These are phyloP conservation scores for Sporobolomyces pararoseus DNA, from an alignment of 768 basidiomycete species.

Conservation along the genomic window DNA sequence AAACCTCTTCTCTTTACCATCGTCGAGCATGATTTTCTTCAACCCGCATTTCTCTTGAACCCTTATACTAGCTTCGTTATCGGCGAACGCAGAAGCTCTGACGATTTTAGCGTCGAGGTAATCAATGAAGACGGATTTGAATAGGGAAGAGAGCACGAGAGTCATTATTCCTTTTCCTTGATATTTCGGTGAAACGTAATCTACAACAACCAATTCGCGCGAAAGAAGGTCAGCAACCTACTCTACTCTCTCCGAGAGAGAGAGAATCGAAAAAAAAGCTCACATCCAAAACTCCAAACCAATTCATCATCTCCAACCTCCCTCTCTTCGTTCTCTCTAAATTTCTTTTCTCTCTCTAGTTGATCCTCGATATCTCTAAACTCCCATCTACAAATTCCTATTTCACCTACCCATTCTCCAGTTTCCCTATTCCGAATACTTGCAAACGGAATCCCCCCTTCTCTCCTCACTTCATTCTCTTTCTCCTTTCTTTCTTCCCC, in stretches of 20 bases:
- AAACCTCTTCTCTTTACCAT: background rate
- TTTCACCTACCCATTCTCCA: conserved; percentile 29
- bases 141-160: conserved; percentile 2
- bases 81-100: conserved; percentile 9
- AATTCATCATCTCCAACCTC: background rate
- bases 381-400: background rate
- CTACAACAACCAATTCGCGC: background rate
- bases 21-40: background rate
- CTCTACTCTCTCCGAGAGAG: too few species aligned
- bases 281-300: conserved; percentile 21
- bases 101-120: conserved; percentile 11
- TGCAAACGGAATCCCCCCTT: background rate
- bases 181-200: conserved; percentile 3
- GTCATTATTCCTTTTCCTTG: conserved; percentile 20
- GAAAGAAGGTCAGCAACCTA: too few species aligned
- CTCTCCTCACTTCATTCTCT: background rate
- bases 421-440: conserved; percentile 2
- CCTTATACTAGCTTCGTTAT: conserved; percentile 2
- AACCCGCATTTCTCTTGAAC: conserved; percentile 25
- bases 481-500: background rate
- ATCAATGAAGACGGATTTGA: background rate
- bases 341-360: conserved; percentile 15
- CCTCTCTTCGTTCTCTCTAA: conserved; percentile 8
- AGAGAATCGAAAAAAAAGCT: conserved; percentile 3
- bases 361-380: conserved; percentile 22